A percentile compares a stretch with the other conserved stretches of the same genome.
phyloP scores from a whole-genome alignment of 148 eudicot genomes.

The Salicornia ramosissima region DNA sequence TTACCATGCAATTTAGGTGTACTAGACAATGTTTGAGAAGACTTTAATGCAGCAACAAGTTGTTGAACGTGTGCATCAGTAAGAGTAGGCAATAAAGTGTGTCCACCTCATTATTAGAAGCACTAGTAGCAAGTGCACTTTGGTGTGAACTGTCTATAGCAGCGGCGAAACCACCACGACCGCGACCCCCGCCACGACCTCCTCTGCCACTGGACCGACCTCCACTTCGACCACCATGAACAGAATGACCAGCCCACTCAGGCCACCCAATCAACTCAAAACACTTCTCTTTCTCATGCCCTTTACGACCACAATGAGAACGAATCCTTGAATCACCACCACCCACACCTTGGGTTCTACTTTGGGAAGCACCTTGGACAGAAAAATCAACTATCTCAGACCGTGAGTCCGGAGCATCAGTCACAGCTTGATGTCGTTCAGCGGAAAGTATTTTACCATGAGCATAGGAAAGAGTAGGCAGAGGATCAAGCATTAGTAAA shows the following conservation, averaged over 20 bases:
- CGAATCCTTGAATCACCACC: neutral
- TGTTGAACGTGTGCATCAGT: neutral
- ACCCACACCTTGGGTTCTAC: no score
- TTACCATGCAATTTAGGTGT: neutral
- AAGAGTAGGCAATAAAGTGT: neutral
- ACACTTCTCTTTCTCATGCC: neutral
- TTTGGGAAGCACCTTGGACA: neutral
- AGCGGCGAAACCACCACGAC: neutral
- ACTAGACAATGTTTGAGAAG: neutral
- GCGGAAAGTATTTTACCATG: neutral
- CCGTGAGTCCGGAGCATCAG: neutral
- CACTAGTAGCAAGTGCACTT: neutral
- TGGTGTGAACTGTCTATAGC: neutral
- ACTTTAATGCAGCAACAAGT: neutral
- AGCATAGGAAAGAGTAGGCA: neutral
- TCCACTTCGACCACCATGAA: neutral
- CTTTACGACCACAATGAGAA: neutral
- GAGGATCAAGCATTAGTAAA: neutral
- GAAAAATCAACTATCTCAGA: neutral
- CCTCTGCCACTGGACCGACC: neutral
- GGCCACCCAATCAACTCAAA: neutral
- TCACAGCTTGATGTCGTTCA: neutral
- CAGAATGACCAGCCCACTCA: neutral
- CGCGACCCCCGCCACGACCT: neutral
- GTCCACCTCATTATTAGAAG: neutral